Evolutionary conservation across 352 stramenopile genomes (phyloP).

Genomic region (Phytophthora lateralis): DNA sequence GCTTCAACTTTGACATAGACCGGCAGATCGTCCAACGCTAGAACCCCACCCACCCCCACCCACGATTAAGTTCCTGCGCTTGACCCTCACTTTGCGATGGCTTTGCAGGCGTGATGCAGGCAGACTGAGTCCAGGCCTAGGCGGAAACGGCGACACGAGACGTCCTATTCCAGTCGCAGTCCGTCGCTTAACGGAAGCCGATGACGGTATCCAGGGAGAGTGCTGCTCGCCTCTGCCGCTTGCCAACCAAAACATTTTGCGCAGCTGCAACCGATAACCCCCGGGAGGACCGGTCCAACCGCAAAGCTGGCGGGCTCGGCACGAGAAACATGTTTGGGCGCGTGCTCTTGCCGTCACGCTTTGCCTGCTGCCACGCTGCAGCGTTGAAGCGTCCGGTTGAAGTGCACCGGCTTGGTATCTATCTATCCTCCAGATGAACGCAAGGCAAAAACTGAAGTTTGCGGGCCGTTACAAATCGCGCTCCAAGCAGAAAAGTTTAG

Average conservation of each 20-base stretch:
- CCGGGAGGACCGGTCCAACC: not conserved
- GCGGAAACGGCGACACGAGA: slow-evolving; percentile 1
- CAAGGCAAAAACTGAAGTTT: slow-evolving; percentile 6
- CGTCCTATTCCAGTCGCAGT: not conserved
- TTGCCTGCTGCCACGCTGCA: slow-evolving; percentile 1
- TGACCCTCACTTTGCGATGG: not conserved
- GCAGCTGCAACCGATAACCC: slow-evolving; percentile 21
- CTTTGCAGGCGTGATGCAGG: no score
- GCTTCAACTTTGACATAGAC: slow-evolving; percentile 26
- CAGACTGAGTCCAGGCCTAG: not conserved
- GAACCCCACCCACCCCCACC: no score
- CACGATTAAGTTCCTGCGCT: not conserved
- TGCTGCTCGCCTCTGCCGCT: slow-evolving; percentile 12
- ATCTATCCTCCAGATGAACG: no score
- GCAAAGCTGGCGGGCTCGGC: slow-evolving; percentile 9
- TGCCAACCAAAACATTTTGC: slow-evolving; percentile 14
- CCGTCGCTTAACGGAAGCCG: not conserved
- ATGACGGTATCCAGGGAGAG: not conserved
- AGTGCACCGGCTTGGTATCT: no score
- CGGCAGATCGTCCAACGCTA: not conserved
- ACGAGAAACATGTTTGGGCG: slow-evolving; percentile 9
- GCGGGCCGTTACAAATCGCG: not conserved
- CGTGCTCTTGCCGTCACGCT: not conserved
- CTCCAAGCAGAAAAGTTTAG: not conserved
- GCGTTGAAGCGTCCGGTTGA: no score